These are phyloP conservation scores for Neurospora africana DNA, from an alignment of 495 filamentous ascomycete species.

Conservation along the genomic window DNA sequence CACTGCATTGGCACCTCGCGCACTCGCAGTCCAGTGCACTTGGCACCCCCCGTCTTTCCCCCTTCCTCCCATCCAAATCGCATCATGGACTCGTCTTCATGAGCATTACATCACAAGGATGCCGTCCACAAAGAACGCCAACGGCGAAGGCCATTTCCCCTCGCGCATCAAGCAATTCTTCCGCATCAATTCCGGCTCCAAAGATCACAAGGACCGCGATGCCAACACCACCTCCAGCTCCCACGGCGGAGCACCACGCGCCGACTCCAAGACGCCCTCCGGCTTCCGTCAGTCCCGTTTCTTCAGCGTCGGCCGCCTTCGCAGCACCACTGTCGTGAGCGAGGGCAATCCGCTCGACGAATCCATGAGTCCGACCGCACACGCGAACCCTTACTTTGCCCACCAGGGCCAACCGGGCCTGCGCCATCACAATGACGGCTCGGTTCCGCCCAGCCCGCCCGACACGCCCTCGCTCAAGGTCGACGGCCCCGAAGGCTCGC, in stretches of 20 bases:
- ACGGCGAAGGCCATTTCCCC: constrained; percentile 56
- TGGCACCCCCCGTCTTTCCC: constrained; percentile 2
- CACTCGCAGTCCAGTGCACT: constrained; percentile 1
- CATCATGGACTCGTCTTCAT: constrained; percentile 23
- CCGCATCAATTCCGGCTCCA: constrained; percentile 61
- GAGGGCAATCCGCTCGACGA: constrained; percentile 88
- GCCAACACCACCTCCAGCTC: constrained; percentile 24
- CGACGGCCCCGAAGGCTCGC: constrained; percentile 51
- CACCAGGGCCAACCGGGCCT: constrained; percentile 91
- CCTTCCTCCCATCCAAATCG: constrained; percentile 3
- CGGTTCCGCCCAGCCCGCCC: constrained; percentile 91
- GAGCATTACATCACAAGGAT: constrained; percentile 19
- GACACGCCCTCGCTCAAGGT: constrained; percentile 75
- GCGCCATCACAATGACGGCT: constrained; percentile 88
- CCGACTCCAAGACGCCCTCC: constrained; percentile 46
- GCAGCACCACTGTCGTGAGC: constrained; percentile 82
- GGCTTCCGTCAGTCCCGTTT: constrained; percentile 71
- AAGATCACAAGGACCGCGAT: constrained; percentile 31
- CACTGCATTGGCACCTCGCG: background rate
- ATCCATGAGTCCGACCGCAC: constrained; percentile 78
- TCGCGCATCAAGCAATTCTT: constrained; percentile 96
- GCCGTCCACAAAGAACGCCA: constrained; percentile 30
- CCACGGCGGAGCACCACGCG: constrained; percentile 10
- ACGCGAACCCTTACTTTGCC: constrained; percentile 94
- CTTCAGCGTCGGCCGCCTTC: constrained; percentile 64